A percentile compares a stretch with the other conserved stretches of the same genome.
Conservation (phyloP, 345 rosid genomes). For the Combretum micranthum region DNA sequence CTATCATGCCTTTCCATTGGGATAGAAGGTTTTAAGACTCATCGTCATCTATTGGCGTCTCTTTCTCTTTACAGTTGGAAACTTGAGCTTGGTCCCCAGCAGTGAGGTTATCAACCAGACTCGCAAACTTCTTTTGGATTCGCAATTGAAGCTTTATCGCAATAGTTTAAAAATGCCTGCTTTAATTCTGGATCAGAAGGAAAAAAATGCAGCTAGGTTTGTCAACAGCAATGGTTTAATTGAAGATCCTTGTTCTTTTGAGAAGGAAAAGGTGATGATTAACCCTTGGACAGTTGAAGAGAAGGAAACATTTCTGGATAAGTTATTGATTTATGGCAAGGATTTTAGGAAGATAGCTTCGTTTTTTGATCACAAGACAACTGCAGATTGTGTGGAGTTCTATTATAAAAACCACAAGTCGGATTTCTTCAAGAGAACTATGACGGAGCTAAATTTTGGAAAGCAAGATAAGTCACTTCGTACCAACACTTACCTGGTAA, state of each 20-base stretch:
- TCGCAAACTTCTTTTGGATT: conserved; percentile 48
- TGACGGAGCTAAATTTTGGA: conserved; percentile 51
- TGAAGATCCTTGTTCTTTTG: conserved; percentile 86
- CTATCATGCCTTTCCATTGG: too few relatives aligned
- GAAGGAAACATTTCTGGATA: conserved; percentile 64
- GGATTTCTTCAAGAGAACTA: conserved; percentile 74
- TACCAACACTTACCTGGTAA: conserved; percentile 48
- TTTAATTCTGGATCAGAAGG: conserved; percentile 71
- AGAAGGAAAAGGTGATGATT: conserved; percentile 79
- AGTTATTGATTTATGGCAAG: conserved; percentile 70
- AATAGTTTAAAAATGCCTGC: conserved; percentile 79
- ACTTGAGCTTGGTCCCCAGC: conserved; percentile 41
- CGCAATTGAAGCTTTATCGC: conserved; percentile 46
- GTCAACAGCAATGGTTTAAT: conserved; percentile 68
- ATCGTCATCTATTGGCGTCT: neutral
- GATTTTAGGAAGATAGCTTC: conserved; percentile 82
- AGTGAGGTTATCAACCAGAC: conserved; percentile 42
- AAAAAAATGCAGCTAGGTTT: conserved; percentile 57
- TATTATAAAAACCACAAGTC: conserved; percentile 98
- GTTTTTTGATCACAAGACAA: conserved; percentile 77
- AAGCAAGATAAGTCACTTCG: conserved; percentile 48
- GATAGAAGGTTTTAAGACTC: too few relatives aligned
- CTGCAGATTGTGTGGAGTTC: conserved; percentile 94
- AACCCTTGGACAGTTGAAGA: conserved; percentile 90
- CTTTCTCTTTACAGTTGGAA: conserved; percentile 40